Conservation (phyloP, 2,329 filamentous ascomycete genomes). For the Mycogone perniciosa region DNA sequence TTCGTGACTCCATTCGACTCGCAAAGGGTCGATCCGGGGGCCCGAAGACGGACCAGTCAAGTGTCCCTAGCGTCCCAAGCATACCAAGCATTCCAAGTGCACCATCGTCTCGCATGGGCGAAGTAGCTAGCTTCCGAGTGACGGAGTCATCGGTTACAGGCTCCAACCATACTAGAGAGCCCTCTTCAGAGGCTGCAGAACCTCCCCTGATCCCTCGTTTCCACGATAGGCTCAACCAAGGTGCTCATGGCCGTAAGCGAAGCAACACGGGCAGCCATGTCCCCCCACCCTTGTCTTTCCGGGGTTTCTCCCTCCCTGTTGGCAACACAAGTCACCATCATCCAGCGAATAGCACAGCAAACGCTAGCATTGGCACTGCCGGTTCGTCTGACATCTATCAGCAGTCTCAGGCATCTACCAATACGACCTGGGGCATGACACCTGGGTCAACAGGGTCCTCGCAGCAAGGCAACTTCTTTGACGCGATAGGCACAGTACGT, state of each 20-base stretch:
- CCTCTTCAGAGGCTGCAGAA: constrained; percentile 57
- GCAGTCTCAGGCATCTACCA: constrained; percentile 44
- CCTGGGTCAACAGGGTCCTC: constrained; percentile 46
- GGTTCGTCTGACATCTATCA: constrained; percentile 55
- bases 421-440: constrained; percentile 41
- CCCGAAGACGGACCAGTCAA: constrained; percentile 48
- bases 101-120: constrained; percentile 32
- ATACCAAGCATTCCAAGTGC: constrained; percentile 32
- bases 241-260: constrained; percentile 69
- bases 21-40: constrained; percentile 63
- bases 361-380: constrained; percentile 50
- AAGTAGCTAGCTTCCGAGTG: constrained; percentile 30
- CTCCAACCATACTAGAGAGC: constrained; percentile 38
- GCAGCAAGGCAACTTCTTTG: constrained; percentile 62
- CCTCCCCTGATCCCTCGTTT: constrained; percentile 68
- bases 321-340: constrained; percentile 38
- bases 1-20: constrained; percentile 83
- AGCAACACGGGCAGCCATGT: constrained; percentile 80
- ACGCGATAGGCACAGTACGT: constrained; percentile 81
- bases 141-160: constrained; percentile 35
- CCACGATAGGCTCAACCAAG: constrained; percentile 46
- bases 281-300: constrained; percentile 64
- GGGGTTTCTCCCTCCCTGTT: constrained; percentile 63
- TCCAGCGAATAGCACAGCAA: constrained; percentile 51
- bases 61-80: constrained; percentile 27